Evolutionary conservation across 768 basidiomycete species (phyloP).

Genomic region (Leucocoprinus sp.): DNA sequence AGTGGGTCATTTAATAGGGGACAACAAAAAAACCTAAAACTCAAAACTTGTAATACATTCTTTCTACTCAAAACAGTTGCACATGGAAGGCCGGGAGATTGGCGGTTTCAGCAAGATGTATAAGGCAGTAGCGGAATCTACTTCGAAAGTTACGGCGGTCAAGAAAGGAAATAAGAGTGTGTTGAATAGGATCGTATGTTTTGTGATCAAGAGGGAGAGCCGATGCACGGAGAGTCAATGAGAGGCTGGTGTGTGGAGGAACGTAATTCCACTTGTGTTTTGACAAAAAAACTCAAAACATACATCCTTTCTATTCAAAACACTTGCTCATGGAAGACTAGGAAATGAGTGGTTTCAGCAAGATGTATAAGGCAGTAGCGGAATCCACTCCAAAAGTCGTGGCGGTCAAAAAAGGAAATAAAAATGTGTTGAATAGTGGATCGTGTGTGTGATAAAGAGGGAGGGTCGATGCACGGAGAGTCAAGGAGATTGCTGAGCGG

Average conservation of each 20-base stretch:
- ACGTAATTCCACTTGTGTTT: not conserved
- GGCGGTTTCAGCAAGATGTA: too few species aligned
- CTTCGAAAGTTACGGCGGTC: slow-evolving; percentile 58
- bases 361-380: slow-evolving; percentile 58
- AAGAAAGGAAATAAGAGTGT: slow-evolving; percentile 68
- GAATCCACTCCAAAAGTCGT: slow-evolving; percentile 59
- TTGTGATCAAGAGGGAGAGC: slow-evolving; percentile 78
- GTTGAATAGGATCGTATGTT: slow-evolving; percentile 72
- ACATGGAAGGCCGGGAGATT: too few species aligned
- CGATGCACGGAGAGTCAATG: slow-evolving; percentile 54
- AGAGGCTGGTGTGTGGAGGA: not conserved
- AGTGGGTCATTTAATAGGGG: too few species aligned
- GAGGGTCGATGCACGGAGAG: slow-evolving; percentile 62
- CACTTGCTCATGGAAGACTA: too few species aligned
- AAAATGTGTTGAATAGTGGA: slow-evolving; percentile 69
- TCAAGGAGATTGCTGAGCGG: slow-evolving; percentile 24
- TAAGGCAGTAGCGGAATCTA: slow-evolving; percentile 59
- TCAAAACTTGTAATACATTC: too few species aligned
- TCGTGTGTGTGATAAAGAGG: slow-evolving; percentile 74
- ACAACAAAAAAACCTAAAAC: too few species aligned
- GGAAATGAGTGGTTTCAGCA: too few species aligned
- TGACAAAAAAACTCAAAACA: too few species aligned
- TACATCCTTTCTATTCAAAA: too few species aligned
- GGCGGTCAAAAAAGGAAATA: slow-evolving; percentile 59
- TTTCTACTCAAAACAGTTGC: too few species aligned